A percentile compares a stretch with the other conserved stretches of the same genome.
phyloP scores from a whole-genome alignment of 2,329 filamentous ascomycete genomes.

The Neopestalotiopsis rosae region DNA sequence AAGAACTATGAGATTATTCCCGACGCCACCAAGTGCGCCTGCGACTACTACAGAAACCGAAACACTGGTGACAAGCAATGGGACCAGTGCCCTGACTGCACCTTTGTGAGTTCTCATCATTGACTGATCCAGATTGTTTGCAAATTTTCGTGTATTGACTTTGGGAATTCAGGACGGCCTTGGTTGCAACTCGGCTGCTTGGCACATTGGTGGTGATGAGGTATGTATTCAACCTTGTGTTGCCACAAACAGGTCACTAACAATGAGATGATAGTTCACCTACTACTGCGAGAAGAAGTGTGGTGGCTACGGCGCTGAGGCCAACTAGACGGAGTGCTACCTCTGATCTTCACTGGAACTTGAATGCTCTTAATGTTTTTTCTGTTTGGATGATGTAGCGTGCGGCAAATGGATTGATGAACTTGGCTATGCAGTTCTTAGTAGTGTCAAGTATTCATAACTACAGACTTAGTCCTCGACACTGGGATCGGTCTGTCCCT shows the following conservation, averaged over 20 bases:
- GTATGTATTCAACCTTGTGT: background rate
- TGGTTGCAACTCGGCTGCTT: constrained; percentile 9
- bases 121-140: no score
- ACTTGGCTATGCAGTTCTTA: no score
- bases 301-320: constrained; percentile 5
- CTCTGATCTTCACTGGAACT: background rate
- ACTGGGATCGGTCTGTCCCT: no score
- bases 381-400: background rate
- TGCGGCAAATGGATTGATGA: no score
- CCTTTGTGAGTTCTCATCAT: background rate
- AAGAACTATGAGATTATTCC: constrained; percentile 14
- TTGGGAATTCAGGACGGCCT: background rate
- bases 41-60: constrained; percentile 5
- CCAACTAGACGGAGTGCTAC: background rate
- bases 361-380: background rate
- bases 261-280: background rate
- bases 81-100: constrained; percentile 14
- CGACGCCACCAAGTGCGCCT: constrained; percentile 12
- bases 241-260: background rate
- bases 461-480: no score
- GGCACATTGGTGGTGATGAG: constrained; percentile 13
- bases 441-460: no score
- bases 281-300: constrained; percentile 12
- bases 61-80: constrained; percentile 11
- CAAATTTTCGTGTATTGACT: background rate